Conservation (phyloP, 306 rosid species). For the Prunus davidiana region DNA sequence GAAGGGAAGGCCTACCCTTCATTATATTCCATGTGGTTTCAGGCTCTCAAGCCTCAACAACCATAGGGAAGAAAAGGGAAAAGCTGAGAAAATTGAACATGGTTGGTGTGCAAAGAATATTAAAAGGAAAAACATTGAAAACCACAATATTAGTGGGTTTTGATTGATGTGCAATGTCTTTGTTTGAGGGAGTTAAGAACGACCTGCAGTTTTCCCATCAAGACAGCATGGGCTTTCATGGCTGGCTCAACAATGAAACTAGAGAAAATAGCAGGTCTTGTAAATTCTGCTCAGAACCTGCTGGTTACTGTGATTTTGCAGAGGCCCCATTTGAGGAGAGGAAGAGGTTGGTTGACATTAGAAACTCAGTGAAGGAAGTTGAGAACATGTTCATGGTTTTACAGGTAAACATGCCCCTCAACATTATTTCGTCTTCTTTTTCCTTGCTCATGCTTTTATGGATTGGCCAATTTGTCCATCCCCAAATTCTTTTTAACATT, state of each 20-base stretch:
- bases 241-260: constrained; percentile 12
- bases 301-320: constrained; percentile 14
- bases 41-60: background rate
- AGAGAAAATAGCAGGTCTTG: constrained; percentile 23
- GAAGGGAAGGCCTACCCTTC: constrained; percentile 19
- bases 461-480: background rate
- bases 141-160: background rate
- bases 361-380: constrained; percentile 30
- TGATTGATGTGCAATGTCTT: constrained; percentile 8
- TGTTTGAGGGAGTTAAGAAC: constrained; percentile 15
- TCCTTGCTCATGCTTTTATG: background rate
- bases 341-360: constrained; percentile 24
- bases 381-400: constrained; percentile 23
- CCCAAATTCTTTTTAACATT: background rate
- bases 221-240: constrained; percentile 21
- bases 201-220: constrained; percentile 7
- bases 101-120: background rate
- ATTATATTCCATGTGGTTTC: background rate
- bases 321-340: constrained; percentile 31
- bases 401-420: constrained; percentile 21
- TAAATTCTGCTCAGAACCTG: constrained; percentile 26
- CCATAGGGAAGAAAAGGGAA: constrained; percentile 23
- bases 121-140: background rate
- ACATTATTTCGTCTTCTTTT: background rate
- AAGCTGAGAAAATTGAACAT: constrained; percentile 12